A percentile compares a stretch with the other conserved stretches of the same genome.
Evolutionary conservation across 2,329 filamentous ascomycete species (phyloP).

Genomic region (Aspergillus sp.): DNA sequence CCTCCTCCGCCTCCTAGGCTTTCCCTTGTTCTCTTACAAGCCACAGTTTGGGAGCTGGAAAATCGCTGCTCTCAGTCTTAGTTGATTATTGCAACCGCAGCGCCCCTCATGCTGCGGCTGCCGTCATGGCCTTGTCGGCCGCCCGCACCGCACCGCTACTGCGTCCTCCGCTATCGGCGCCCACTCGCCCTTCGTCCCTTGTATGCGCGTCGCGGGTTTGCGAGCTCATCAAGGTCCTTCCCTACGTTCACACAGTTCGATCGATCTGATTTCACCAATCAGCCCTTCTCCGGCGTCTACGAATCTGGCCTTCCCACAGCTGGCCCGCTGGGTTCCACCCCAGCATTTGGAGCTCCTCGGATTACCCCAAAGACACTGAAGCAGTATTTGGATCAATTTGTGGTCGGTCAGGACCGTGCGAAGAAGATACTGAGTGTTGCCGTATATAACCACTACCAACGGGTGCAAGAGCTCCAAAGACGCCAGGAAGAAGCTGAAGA

Average conservation of each 20-base stretch:
- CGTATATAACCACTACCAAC: conserved; percentile 95
- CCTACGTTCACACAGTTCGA: conserved; percentile 53
- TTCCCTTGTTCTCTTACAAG: not conserved
- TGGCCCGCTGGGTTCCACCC: conserved; percentile 62
- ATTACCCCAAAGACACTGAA: conserved; percentile 71
- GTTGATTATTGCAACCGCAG: conserved; percentile 6
- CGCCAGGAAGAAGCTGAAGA: conserved; percentile 79
- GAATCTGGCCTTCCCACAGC: conserved; percentile 61
- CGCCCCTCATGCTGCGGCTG: conserved; percentile 33
- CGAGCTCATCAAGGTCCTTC: conserved; percentile 33
- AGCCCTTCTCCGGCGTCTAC: conserved; percentile 63
- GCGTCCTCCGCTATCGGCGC: conserved; percentile 25
- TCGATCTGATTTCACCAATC: conserved; percentile 63
- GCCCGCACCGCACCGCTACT: conserved; percentile 19
- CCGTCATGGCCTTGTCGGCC: conserved; percentile 27
- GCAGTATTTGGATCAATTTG: conserved; percentile 89
- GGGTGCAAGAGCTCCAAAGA: conserved; percentile 72
- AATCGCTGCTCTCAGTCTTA: not conserved
- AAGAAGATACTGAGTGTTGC: conserved; percentile 89
- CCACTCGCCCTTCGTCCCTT: conserved; percentile 10
- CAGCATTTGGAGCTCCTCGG: conserved; percentile 56
- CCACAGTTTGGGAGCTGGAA: not conserved
- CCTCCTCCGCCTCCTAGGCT: not conserved
- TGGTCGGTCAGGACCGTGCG: conserved; percentile 91
- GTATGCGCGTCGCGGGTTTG: conserved; percentile 21